phyloP scores from a whole-genome alignment of 2,329 filamentous ascomycete genomes.

The Xylaria sp. region DNA sequence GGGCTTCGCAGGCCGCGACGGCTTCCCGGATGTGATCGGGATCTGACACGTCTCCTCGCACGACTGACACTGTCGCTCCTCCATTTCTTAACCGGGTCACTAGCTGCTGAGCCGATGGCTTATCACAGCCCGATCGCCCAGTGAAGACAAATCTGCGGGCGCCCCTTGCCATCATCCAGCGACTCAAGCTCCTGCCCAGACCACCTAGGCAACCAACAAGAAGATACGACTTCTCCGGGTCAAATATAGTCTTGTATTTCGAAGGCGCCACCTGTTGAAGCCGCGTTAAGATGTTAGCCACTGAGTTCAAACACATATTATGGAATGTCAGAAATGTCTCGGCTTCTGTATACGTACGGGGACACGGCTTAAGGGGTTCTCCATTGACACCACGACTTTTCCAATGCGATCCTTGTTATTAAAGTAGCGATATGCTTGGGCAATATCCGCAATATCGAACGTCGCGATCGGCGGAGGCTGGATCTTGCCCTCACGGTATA shows the following conservation, averaged over 20 bases:
- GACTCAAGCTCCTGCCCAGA: conserved; percentile 50
- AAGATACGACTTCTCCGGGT: conserved; percentile 37
- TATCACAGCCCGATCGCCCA: conserved; percentile 46
- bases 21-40: conserved; percentile 30
- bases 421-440: conserved; percentile 38
- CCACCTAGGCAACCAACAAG: conserved; percentile 48
- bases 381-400: conserved; percentile 41
- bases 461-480: conserved; percentile 17
- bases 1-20: conserved; percentile 26
- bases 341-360: conserved; percentile 8
- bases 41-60: conserved; percentile 42
- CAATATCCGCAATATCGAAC: conserved; percentile 34
- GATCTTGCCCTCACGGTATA: conserved; percentile 36
- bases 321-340: neutral
- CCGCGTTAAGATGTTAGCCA: no score
- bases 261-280: conserved; percentile 17
- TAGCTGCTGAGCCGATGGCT: conserved; percentile 40
- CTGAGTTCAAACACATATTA: no score
- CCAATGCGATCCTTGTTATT: conserved; percentile 36
- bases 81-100: conserved; percentile 37
- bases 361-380: conserved; percentile 21
- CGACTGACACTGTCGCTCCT: conserved; percentile 42
- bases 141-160: conserved; percentile 50
- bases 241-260: conserved; percentile 29
- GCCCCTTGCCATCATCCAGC: conserved; percentile 50